Evolutionary conservation across 345 rosid species (phyloP), one percentile per base, ranked within the genome.

Genomic region (Zanthoxylum bungeanum): DNA sequence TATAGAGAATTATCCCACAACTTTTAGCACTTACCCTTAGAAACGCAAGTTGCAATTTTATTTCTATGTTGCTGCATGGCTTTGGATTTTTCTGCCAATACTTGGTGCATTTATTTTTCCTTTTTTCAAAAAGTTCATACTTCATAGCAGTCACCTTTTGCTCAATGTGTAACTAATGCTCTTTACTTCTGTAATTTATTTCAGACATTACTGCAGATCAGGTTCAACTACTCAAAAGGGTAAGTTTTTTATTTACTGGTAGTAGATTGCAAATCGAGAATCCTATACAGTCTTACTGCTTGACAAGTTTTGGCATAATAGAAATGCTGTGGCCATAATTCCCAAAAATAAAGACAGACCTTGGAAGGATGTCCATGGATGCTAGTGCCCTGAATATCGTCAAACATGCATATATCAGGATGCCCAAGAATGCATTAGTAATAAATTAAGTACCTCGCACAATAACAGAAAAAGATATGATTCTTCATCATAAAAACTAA

Each of bases 121-220:
- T 7, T 9, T 42, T 44, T 40, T 42, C 21, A 57, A 25, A 42
- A n/a, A n/a, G n/a, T n/a, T n/a, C n/a, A n/a, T n/a, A 30, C 3
- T 36, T 16, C 31, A 31, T 59, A 25, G 65, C 30, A 11, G 39
- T 27, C 27, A 64, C 33, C 59, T 22, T 12, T 58, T 33, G 39
- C 8, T 46, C 42, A 1, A 30, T 12, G 31, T 47, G 27, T 36
- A 31, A 61, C 69, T 68, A 40, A 74, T 16, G 10, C 37, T 44
- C 37, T 4, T 39, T 53, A 9, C 52, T 55, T 46, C 17, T 71
- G 40, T 62, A 39, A 58, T 58, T 58, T 64, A 16, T 79, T 86
- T 46, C 87, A 96, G 97, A 68, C 79, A 88, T 85, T 96, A 82
- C 79, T 96, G 99, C 82, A 89, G 99, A 71, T 78, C 87, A 52